Percentiles rank a stretch among this genome's conserved stretches.
These are phyloP conservation scores for Cyberlindnera americana DNA, from an alignment of 805 yeast genomes.

Conservation along the genomic window DNA sequence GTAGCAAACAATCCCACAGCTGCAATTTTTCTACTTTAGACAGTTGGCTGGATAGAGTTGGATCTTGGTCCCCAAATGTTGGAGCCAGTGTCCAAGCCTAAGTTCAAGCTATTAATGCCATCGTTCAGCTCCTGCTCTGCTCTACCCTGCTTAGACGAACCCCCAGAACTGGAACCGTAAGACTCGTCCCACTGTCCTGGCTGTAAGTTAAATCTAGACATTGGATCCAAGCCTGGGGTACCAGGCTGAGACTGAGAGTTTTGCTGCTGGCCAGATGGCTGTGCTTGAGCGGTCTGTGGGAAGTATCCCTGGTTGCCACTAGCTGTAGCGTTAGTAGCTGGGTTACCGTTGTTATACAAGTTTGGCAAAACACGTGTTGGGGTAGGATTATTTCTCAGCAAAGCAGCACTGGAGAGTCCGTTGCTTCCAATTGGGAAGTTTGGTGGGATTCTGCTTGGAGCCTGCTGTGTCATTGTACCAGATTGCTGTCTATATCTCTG, in stretches of 20 bases:
- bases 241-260: conserved; percentile 26
- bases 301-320: too few species aligned
- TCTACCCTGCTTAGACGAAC: conserved; percentile 3
- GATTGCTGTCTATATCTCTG: conserved; percentile 19
- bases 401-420: conserved; percentile 26
- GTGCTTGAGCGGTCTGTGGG: too few species aligned
- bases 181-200: conserved; percentile 13
- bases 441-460: conserved; percentile 26
- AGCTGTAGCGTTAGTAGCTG: background rate
- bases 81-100: conserved; percentile 25
- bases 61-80: conserved; percentile 29
- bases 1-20: too few species aligned
- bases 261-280: background rate
- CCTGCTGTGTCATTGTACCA: conserved; percentile 12
- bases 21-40: background rate
- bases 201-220: conserved; percentile 24
- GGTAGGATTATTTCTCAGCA: conserved; percentile 30
- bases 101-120: conserved; percentile 23
- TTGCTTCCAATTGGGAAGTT: conserved; percentile 24
- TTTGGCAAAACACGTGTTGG: conserved; percentile 25
- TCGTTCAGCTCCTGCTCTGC: conserved; percentile 25
- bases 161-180: conserved; percentile 2
- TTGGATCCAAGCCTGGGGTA: conserved; percentile 29
- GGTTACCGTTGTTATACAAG: conserved; percentile 19
- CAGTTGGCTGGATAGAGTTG: conserved; percentile 12